These are phyloP conservation scores for Ceratocystis cubensis DNA, from an alignment of 2,329 filamentous ascomycete species.

Conservation along the genomic window DNA sequence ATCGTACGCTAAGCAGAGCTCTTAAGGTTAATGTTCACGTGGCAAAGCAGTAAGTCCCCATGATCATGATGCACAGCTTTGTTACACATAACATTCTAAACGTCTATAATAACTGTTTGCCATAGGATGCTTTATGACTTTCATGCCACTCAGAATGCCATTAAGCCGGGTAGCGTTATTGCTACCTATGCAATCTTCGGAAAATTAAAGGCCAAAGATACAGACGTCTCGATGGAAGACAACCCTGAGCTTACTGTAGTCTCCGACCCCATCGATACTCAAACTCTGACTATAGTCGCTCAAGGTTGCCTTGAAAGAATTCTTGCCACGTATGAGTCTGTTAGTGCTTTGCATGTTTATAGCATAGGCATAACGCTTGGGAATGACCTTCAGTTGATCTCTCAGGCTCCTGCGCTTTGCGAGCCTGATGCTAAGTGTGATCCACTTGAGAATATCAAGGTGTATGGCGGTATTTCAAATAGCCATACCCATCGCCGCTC, in stretches of 20 bases:
- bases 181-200: slow-evolving; percentile 88
- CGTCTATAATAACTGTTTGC: neutral
- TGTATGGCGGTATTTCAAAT: slow-evolving; percentile 15
- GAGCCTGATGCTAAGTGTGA: neutral
- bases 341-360: slow-evolving; percentile 75
- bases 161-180: slow-evolving; percentile 61
- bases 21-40: slow-evolving; percentile 73
- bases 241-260: slow-evolving; percentile 30
- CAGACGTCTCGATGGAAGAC: slow-evolving; percentile 53
- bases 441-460: slow-evolving; percentile 12
- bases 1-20: slow-evolving; percentile 69
- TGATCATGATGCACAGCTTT: neutral
- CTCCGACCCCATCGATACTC: slow-evolving; percentile 40
- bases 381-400: slow-evolving; percentile 28
- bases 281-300: slow-evolving; percentile 52
- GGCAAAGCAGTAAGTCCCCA: slow-evolving; percentile 64
- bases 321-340: slow-evolving; percentile 55
- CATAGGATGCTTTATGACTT: slow-evolving; percentile 77
- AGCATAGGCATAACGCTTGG: slow-evolving; percentile 62
- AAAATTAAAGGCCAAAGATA: slow-evolving; percentile 43
- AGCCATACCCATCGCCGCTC: slow-evolving; percentile 9
- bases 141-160: slow-evolving; percentile 62
- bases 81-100: neutral
- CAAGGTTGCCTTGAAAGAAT: slow-evolving; percentile 62
- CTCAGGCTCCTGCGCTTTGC: slow-evolving; percentile 8